Base-by-base conservation (phyloP, 2,329 filamentous ascomycete species). In the Trichoderma atroviride region DNA sequence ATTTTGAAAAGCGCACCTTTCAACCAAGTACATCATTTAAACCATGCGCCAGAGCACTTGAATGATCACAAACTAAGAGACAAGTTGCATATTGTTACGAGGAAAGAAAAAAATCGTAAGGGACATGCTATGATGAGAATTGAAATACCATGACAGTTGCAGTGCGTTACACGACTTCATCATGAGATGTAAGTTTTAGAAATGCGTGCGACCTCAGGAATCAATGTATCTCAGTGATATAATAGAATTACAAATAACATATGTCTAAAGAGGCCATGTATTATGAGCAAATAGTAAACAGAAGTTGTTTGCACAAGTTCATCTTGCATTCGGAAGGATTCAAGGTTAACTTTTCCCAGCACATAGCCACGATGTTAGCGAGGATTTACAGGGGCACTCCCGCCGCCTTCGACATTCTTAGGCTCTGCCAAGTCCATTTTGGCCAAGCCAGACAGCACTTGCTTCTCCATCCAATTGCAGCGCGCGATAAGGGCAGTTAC, bases 401-500 rank as follows among this genome's bases (percentile, higher is more conserved):
- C 40, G 57, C n/a, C 24, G 53, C 29, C 27, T 33, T 19, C 29
- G n/a, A n/a, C 22, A 13, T 9, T n/a, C 24, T 22, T 31, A n/a
- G 40, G 16, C 40, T 9, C 24, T 3, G 31, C 13, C n/a, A 50
- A 22, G 19, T 37, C 37, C 14, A 35, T 27, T 50, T 58, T 24
- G 63, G 63, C 40, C 14, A 50, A 57, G 33, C 33, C 24, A 7
- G 29, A 5, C 40, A n/a, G 40, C 40, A 9, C 19, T 16, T 13
- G 5, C 19, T 14, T 7, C 1, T 16, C 52, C 19, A 57, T 3
- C 77, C 76, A 79, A 78, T 78, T 31, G 71, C 4, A 19, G 3
- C 0, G 4, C 16, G 66, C 74, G 76, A 79, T 79, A 77, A 77
- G 74, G 71, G 59, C 64, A 27, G 43, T 69, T 70, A 67, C 74